phyloP scores from a whole-genome alignment of 441 rosid genomes.

The Gossypium schwendimanii region DNA sequence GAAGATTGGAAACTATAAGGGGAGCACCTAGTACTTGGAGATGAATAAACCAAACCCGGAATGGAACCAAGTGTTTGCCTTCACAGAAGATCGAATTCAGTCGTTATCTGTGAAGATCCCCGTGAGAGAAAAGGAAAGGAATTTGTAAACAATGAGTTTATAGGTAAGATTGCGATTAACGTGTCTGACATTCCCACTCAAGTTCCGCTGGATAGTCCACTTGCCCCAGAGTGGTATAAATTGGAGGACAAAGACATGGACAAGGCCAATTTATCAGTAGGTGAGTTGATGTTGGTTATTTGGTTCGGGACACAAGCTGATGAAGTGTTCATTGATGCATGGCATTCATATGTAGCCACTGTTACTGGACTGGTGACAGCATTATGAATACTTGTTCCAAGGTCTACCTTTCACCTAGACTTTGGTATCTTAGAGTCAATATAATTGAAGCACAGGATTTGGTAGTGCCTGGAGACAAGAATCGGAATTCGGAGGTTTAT shows the following conservation, averaged over 20 bases:
- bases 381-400: constrained; percentile 25
- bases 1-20: not conserved
- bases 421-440: constrained; percentile 7
- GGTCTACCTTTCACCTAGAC: not conserved
- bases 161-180: not conserved
- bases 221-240: not conserved
- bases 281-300: constrained; percentile 47
- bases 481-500: constrained; percentile 5
- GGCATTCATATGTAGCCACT: constrained; percentile 41
- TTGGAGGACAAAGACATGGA: not conserved
- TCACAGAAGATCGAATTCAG: not conserved
- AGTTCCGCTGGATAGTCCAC: not conserved
- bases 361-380: constrained; percentile 32
- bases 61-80: constrained; percentile 9
- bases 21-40: not conserved
- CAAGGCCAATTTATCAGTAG: not conserved
- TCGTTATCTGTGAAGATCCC: not conserved
- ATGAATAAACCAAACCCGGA: not conserved
- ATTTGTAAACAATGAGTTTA: not conserved
- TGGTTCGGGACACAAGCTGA: constrained; percentile 35
- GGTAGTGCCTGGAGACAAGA: constrained; percentile 22
- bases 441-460: constrained; percentile 50
- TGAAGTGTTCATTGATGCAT: constrained; percentile 36
- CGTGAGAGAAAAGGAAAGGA: not conserved
- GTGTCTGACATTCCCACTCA: not conserved